A percentile compares a stretch with the other conserved stretches of the same genome.
phyloP scores from a whole-genome alignment of 1,284 basidiomycete genomes.

The Microbotryum lychnidis-dioicae region DNA sequence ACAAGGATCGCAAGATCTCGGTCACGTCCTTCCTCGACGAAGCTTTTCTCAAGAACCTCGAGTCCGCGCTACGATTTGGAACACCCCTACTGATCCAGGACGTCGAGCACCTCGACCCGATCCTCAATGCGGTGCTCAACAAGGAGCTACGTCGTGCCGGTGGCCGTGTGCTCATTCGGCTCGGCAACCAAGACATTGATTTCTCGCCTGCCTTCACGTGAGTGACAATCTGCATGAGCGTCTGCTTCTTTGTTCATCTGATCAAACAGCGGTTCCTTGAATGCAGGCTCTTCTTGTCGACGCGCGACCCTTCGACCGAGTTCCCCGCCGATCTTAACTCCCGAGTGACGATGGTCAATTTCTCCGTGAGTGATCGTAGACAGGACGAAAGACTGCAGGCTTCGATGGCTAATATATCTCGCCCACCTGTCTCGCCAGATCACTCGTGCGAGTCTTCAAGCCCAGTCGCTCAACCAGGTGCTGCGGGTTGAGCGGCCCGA shows the following conservation, averaged over 20 bases:
- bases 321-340: conserved; percentile 98
- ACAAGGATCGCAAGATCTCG: conserved; percentile 92
- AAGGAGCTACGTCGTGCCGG: conserved; percentile 80
- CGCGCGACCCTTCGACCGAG: conserved; percentile 91
- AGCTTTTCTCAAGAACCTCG: conserved; percentile 95
- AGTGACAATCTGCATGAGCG: neutral
- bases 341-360: conserved; percentile 98
- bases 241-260: too few species aligned
- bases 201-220: conserved; percentile 92
- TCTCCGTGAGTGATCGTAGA: conserved; percentile 62
- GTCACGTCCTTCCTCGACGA: conserved; percentile 98
- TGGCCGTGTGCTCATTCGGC: conserved; percentile 91
- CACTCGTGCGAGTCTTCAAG: conserved; percentile 93
- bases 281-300: conserved; percentile 81
- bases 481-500: conserved; percentile 95
- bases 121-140: conserved; percentile 95
- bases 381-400: neutral
- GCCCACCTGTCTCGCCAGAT: conserved; percentile 9
- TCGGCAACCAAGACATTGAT: conserved; percentile 99
- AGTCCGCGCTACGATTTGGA: conserved; percentile 97
- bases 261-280: neutral
- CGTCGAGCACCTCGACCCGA: conserved; percentile 95
- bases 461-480: conserved; percentile 94
- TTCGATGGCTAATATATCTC: neutral
- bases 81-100: conserved; percentile 96